A percentile compares a stretch with the other conserved stretches of the same genome.
phyloP scores from a whole-genome alignment of 495 filamentous ascomycete species.

The Penicillium verhagenii region DNA sequence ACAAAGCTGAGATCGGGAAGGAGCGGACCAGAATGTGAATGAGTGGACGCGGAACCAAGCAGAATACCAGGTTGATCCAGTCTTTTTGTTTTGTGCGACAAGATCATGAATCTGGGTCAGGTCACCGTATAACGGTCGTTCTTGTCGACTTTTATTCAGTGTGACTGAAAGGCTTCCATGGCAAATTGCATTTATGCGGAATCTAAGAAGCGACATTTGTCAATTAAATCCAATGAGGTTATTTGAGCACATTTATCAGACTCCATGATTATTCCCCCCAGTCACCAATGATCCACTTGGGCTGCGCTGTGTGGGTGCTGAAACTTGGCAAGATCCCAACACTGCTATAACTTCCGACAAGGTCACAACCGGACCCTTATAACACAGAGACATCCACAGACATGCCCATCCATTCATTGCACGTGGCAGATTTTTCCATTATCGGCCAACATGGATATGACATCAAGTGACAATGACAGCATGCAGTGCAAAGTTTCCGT shows the following conservation, averaged over 20 bases:
- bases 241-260: neutral
- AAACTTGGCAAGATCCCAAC: neutral
- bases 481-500: slow-evolving; percentile 26
- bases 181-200: neutral
- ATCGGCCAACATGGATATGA: slow-evolving; percentile 23
- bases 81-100: too few species aligned
- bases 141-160: neutral
- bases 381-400: neutral
- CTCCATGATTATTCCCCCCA: neutral
- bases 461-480: slow-evolving; percentile 19
- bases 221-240: neutral
- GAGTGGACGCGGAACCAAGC: neutral
- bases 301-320: neutral
- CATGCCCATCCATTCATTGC: neutral
- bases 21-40: neutral
- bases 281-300: neutral
- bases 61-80: too few species aligned
- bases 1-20: neutral
- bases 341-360: neutral
- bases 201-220: neutral
- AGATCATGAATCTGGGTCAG: too few species aligned
- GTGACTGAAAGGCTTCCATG: neutral
- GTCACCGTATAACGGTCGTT: neutral
- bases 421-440: too few species aligned
- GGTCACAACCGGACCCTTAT: neutral